Conservation (phyloP, 2,329 filamentous ascomycete species). For the Bipolaris bicolor region DNA sequence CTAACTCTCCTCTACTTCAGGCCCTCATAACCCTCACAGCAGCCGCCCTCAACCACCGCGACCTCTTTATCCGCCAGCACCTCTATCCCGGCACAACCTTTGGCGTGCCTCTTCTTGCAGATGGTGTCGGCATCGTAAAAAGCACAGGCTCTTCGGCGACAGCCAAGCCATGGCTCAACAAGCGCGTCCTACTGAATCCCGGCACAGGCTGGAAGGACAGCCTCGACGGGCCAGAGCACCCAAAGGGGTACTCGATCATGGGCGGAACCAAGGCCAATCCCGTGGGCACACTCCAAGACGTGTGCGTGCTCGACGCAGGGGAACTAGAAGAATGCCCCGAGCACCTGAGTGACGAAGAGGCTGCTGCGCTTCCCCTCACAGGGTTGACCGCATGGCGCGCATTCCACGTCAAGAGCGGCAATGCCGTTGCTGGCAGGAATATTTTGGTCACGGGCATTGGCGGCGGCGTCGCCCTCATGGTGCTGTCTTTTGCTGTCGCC, state of each 20-base stretch:
- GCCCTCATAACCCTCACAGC: conserved; percentile 78
- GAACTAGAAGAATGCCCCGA: conserved; percentile 79
- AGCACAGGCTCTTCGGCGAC: conserved; percentile 63
- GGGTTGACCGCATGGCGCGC: conserved; percentile 90
- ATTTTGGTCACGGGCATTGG: conserved; percentile 90
- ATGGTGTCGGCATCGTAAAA: conserved; percentile 79
- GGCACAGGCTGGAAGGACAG: conserved; percentile 76
- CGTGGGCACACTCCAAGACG: conserved; percentile 76
- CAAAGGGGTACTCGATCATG: conserved; percentile 65
- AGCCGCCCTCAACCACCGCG: conserved; percentile 90
- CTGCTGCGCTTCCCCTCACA: conserved; percentile 82
- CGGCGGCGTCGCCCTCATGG: conserved; percentile 86
- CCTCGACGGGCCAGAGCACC: conserved; percentile 74
- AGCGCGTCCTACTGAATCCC: conserved; percentile 79
- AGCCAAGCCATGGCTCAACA: conserved; percentile 63
- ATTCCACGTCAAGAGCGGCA: conserved; percentile 76
- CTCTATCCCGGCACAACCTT: conserved; percentile 89
- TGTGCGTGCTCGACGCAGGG: conserved; percentile 68
- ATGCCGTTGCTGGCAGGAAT: conserved; percentile 69
- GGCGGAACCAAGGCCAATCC: conserved; percentile 71
- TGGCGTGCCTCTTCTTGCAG: conserved; percentile 76
- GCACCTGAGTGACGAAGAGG: conserved; percentile 75
- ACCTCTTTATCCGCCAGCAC: conserved; percentile 91
- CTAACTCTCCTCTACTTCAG: conserved; percentile 56
- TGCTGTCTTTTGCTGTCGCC: conserved; percentile 76